These are phyloP conservation scores for Elaeis oleifera DNA, from an alignment of 202 grass and related monocot species.

Conservation along the genomic window DNA sequence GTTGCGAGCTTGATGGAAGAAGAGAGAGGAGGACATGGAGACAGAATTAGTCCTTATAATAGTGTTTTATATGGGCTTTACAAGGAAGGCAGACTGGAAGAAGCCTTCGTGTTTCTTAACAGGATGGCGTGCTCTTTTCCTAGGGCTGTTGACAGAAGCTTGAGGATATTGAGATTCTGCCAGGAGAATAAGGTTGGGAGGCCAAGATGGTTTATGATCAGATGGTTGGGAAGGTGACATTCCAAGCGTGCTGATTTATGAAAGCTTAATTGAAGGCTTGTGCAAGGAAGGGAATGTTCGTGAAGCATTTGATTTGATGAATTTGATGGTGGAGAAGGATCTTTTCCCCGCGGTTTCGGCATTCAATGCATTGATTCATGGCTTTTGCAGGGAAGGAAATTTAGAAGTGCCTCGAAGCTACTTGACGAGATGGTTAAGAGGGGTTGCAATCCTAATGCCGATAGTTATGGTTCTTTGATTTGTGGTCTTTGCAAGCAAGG, in stretches of 20 bases:
- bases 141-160: conserved; percentile 25
- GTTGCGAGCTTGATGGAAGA: conserved; percentile 29
- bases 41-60: conserved; percentile 34
- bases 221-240: conserved; percentile 27
- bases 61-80: conserved; percentile 32
- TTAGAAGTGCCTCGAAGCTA: conserved; percentile 14
- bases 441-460: conserved; percentile 12
- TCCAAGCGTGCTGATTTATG: conserved; percentile 26
- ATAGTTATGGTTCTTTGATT: conserved; percentile 23
- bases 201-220: conserved; percentile 27
- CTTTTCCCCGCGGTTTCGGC: conserved; percentile 12
- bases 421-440: conserved; percentile 32
- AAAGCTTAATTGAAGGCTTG: conserved; percentile 24
- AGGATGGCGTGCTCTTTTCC: conserved; percentile 29
- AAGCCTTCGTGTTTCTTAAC: conserved; percentile 26
- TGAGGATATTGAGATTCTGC: conserved; percentile 26
- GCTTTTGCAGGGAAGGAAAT: conserved; percentile 26
- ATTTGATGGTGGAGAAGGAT: conserved; percentile 25
- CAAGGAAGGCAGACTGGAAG: conserved; percentile 10
- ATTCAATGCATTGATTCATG: conserved; percentile 26
- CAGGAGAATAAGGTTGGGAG: conserved; percentile 12
- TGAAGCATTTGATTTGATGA: conserved; percentile 32
- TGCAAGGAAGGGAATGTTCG: conserved; percentile 14
- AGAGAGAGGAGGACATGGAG: conserved; percentile 14
- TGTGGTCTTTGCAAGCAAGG: conserved; percentile 13